Evolutionary conservation across 495 filamentous ascomycete species (phyloP).

Genomic region (Penicillium macrosclerotiorum): DNA sequence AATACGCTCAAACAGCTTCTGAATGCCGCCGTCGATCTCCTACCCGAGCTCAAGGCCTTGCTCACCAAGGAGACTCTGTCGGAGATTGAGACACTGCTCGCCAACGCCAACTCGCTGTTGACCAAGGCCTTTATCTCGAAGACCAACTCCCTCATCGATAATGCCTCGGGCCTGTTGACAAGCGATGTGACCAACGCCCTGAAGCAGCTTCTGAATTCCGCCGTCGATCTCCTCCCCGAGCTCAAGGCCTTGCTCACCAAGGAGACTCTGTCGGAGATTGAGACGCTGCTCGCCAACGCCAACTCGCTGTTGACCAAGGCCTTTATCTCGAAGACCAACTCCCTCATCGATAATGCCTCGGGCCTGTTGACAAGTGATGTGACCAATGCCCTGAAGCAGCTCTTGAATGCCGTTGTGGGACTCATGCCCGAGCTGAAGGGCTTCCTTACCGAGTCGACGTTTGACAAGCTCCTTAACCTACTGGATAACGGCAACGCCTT

Average conservation of each 20-base stretch:
- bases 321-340: slow-evolving; percentile 27
- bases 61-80: slow-evolving; percentile 27
- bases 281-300: slow-evolving; percentile 33
- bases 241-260: slow-evolving; percentile 27
- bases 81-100: slow-evolving; percentile 34
- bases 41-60: slow-evolving; percentile 25
- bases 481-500: slow-evolving; percentile 31
- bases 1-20: slow-evolving; percentile 13
- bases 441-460: slow-evolving; percentile 28
- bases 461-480: slow-evolving; percentile 34
- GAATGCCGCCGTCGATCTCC: slow-evolving; percentile 24
- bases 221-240: slow-evolving; percentile 26
- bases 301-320: slow-evolving; percentile 30
- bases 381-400: slow-evolving; percentile 10
- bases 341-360: slow-evolving; percentile 28
- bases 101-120: slow-evolving; percentile 32
- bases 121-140: slow-evolving; percentile 29
- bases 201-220: slow-evolving; percentile 19
- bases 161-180: slow-evolving; percentile 34
- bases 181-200: slow-evolving; percentile 3
- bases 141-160: slow-evolving; percentile 18
- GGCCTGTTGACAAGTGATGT: slow-evolving; percentile 23
- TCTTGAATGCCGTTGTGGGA: slow-evolving; percentile 24
- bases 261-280: slow-evolving; percentile 27
- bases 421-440: slow-evolving; percentile 24